These are phyloP conservation scores for Cadophora sp. DNA, from an alignment of 2,329 filamentous ascomycete genomes.

Conservation along the genomic window DNA sequence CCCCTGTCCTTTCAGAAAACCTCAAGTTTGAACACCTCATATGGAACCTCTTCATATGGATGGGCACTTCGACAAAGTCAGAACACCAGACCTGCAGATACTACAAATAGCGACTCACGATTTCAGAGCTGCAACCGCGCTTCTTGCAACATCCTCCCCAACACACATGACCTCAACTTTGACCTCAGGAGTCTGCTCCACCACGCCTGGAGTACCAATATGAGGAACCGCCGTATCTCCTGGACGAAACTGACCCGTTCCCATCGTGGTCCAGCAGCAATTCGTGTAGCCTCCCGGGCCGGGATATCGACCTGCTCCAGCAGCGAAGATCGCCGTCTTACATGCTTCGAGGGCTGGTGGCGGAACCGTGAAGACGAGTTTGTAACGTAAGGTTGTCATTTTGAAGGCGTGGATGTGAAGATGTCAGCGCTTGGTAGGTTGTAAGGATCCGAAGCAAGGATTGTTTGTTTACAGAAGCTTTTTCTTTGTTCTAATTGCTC, in stretches of 20 bases:
- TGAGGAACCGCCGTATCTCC: conserved; percentile 66
- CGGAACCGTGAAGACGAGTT: conserved; percentile 60
- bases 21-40: conserved; percentile 56
- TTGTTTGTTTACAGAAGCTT: background rate
- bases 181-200: conserved; percentile 66
- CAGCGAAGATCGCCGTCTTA: conserved; percentile 62
- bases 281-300: conserved; percentile 56
- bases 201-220: conserved; percentile 61
- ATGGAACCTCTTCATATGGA: conserved; percentile 59
- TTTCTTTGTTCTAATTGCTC: background rate
- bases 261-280: conserved; percentile 57
- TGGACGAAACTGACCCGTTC: conserved; percentile 71
- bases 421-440: background rate
- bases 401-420: background rate
- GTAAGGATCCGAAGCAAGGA: background rate
- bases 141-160: conserved; percentile 60
- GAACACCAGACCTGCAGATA: conserved; percentile 12
- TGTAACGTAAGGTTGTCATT: conserved; percentile 38
- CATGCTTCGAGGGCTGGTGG: conserved; percentile 52
- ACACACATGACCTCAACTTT: conserved; percentile 68
- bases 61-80: conserved; percentile 45
- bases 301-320: conserved; percentile 60
- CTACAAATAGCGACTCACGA: conserved; percentile 52
- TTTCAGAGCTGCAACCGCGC: conserved; percentile 69
- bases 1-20: conserved; percentile 47